Base-by-base conservation (phyloP, 1,284 basidiomycete genomes). In the Ganoderma sinense region DNA sequence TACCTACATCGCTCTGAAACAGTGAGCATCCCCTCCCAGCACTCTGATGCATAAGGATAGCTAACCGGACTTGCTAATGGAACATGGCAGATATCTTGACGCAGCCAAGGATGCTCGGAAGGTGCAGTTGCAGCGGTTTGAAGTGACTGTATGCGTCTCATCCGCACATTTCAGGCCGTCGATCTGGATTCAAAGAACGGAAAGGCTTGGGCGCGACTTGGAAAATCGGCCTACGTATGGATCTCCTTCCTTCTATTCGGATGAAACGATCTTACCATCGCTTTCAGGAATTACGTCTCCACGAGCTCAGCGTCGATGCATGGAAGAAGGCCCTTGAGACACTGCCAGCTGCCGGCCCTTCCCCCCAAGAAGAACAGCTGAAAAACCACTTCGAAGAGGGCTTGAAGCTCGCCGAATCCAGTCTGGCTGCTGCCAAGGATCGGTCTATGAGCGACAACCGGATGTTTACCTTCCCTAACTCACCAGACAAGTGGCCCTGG, bases 141-240 rank as follows among this genome's bases (percentile, higher is more conserved):
- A 45, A 16, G 8, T 41, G 23, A 40, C 13, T 61, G 39, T 41
- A 41, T 41, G 59, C 26, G 23, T 61, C 59, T 61, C 40, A 61
- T 61, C 36, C 36, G 40, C 6, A 20, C 48, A 6, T 40, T 51
- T 14, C 55, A 83, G 82, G 82, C 82, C 16, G 79, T 77, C 11
- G 65, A 78, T 33, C 51, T 82, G 7, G 81, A 83, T 68, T 79
- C 80, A 2, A 73, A 64, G 23, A 83, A 83, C 69, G 71, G 78
- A 5, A 84, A 83, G 72, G 83, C 74, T 7, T 81, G 78, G 77
- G 80, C 75, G 0, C 74, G 83, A 33, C 71, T 80, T 3, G 82
- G 79, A 0, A 73, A 76, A 20, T 77, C 79, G 2, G 56, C 75
- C 33, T 77, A 80, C 61, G 82, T 82, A 58, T 36, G 62, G 73